A percentile compares a stretch with the other conserved stretches of the same genome.
Conservation (phyloP, 495 filamentous ascomycete species). For the Eremomyces bilateralis region DNA sequence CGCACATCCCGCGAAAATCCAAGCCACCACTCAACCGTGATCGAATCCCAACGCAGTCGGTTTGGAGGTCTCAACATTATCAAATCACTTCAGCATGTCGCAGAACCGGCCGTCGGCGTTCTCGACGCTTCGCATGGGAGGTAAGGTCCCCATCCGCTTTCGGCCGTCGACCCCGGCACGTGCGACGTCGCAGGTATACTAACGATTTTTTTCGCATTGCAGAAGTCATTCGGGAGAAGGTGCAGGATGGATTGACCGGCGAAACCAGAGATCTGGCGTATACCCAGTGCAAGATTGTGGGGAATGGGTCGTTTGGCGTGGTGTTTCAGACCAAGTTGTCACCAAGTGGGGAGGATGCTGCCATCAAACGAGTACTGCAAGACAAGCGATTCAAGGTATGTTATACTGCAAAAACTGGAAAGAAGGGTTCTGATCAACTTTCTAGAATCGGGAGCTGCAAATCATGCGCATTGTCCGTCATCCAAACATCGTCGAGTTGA, state of each 20-base stretch:
- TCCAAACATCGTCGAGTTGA: slow-evolving; percentile 95
- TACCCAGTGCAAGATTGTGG: slow-evolving; percentile 99
- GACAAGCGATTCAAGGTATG: slow-evolving; percentile 96
- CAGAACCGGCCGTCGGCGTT: slow-evolving; percentile 56
- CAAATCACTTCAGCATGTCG: too few relatives aligned
- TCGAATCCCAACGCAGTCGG: too few relatives aligned
- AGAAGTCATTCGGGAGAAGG: slow-evolving; percentile 98
- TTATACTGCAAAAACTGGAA: not conserved
- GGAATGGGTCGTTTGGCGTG: slow-evolving; percentile 95
- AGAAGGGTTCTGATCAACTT: slow-evolving; percentile 16
- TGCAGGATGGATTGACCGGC: slow-evolving; percentile 92
- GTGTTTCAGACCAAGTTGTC: slow-evolving; percentile 98
- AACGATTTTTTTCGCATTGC: slow-evolving; percentile 4
- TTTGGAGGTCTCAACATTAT: too few relatives aligned
- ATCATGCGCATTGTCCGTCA: slow-evolving; percentile 99
- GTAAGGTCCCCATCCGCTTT: slow-evolving; percentile 25
- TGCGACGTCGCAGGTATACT: not conserved
- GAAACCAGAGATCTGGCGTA: slow-evolving; percentile 94
- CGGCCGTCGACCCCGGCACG: not conserved
- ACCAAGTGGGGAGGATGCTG: slow-evolving; percentile 88
- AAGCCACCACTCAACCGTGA: too few relatives aligned
- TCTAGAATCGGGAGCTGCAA: slow-evolving; percentile 89
- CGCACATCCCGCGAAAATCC: too few relatives aligned
- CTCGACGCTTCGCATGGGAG: slow-evolving; percentile 61
- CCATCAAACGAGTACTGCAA: slow-evolving; percentile 94